Base-by-base conservation (phyloP, 23 red algal species). In the Agarophyton chilense region DNA sequence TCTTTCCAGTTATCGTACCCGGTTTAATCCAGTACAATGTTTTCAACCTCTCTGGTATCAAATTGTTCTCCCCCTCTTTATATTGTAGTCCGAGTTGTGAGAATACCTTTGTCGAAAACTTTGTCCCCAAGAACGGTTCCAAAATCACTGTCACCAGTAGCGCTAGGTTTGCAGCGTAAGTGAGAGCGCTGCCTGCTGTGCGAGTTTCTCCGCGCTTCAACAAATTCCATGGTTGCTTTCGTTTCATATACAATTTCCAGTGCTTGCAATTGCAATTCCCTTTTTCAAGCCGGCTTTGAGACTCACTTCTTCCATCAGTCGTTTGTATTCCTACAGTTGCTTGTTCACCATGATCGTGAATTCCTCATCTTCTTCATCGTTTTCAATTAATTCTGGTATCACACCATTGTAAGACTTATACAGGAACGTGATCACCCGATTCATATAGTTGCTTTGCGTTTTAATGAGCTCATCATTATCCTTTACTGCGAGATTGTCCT, bases 381-480 rank as follows among this genome's bases (percentile, higher is more conserved):
- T 36, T 11, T 17, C 11, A 32, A 81, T 68, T 10, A 99, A 39
- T 72, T 65, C 79, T 0, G 89, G 93, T 32, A 99, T 76, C 40
- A 82, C 79, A 31, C 76, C 86, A 7, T 71, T 72, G 79, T 96
- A 94, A 25, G 72, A 87, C 62, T 78, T 96, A 42, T 56, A 64
- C 47, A 99, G 61, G 24, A 99, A 95, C 7, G 97, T 54, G 16
- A 96, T 84, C 10, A 90, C 89, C 10, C 97, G 92, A 78, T 95
- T 94, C 28, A 94, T 89, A 42, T 92, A 93, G 85, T 99, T 99
- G 17, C 97, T 93, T 41, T 96, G 34, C 35, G 95, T 99, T 44
- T 94, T 94, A 21, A 99, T 90, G 28, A 99, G 79, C 67, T 99
- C 97, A 53, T 95, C 86, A 47, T 99, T 99, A 66, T 99, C 96